Evolutionary conservation across 2,329 filamentous ascomycete genomes (phyloP), one percentile per base, ranked within the genome.

Genomic region (Aspergillus sp.): DNA sequence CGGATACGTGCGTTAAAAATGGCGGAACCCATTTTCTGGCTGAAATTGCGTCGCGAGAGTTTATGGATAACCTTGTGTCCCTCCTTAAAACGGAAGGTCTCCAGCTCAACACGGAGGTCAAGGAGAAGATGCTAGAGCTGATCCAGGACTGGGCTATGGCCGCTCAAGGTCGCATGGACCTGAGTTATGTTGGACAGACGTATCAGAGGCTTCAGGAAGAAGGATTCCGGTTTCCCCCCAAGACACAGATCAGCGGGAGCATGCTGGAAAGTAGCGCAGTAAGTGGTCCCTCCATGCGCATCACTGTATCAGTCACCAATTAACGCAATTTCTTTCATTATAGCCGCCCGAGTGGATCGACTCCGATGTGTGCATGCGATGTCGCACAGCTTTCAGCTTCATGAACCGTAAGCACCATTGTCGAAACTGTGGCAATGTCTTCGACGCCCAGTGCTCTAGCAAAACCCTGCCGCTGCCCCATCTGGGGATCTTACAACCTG

Each of bases 331-430:
- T 36, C 13, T 38, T 16, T 22, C 16, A 20, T 52, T 35, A 50
- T 63, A 95, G 87, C 94, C 94, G 9, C 94, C 94, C 0, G 94
- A 99, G 74, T 99, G 94, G 94, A 86, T 87, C 47, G 94, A 99
- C 73, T 96, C 93, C 10, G 94, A 99, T 65, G 93, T 99, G 30
- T 99, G 94, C 71, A 96, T 99, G 91, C 88, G 94, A 68, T 99
- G 94, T 71, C 86, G 94, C 61, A 96, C 93, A 11, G 76, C 90
- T 16, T 99, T 99, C 65, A 96, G 90, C 45, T 96, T 99, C 67
- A 99, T 93, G 51, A 99, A 99, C 71, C 87, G 94, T 65, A 99
- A 97, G 70, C 94, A 99, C 69, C 94, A 99, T 71, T 99, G 94
- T 67, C 86, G 94, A 60, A 99, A 99, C 71, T 99, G 94, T 66